phyloP scores from a whole-genome alignment of 1,284 basidiomycete species.

The Ganoderma leucocontextum region DNA sequence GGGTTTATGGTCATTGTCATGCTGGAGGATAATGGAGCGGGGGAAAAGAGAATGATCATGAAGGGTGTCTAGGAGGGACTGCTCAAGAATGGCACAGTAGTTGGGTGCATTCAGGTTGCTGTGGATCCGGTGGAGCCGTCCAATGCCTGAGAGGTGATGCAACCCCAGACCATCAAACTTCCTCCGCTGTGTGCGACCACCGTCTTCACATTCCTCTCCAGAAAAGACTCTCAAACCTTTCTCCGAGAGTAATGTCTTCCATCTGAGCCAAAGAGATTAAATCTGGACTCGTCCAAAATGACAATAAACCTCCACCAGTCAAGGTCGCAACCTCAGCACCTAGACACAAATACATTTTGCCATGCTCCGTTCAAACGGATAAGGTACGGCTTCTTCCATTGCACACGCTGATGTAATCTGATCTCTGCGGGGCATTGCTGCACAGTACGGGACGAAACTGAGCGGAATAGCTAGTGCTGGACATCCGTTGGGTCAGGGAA shows the following conservation, averaged over 20 bases:
- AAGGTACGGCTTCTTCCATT: constrained; percentile 10
- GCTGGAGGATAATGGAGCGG: constrained; percentile 37
- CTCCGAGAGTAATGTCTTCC: constrained; percentile 17
- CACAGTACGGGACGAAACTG: constrained; percentile 6
- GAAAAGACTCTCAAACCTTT: constrained; percentile 13
- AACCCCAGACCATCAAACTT: constrained; percentile 21
- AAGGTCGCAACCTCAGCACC: background rate
- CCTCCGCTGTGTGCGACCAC: constrained; percentile 12
- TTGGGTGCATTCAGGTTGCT: constrained; percentile 7
- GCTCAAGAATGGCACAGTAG: constrained; percentile 41
- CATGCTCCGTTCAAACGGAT: background rate
- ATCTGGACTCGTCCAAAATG: constrained; percentile 17
- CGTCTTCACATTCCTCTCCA: constrained; percentile 10
- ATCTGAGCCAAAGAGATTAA: constrained; percentile 22
- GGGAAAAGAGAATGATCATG: constrained; percentile 28
- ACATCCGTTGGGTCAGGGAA: constrained; percentile 3
- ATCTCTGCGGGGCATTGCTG: constrained; percentile 3
- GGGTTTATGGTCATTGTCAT: constrained; percentile 50
- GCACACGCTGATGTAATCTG: constrained; percentile 7
- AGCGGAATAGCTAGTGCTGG: background rate
- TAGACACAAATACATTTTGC: constrained; percentile 7
- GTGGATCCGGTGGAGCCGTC: constrained; percentile 14
- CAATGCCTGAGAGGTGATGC: constrained; percentile 7
- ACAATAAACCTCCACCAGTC: constrained; percentile 1
- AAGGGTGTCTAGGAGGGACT: constrained; percentile 40